Evolutionary conservation across 345 rosid genomes (phyloP).

Genomic region (Ceriops decandra): DNA sequence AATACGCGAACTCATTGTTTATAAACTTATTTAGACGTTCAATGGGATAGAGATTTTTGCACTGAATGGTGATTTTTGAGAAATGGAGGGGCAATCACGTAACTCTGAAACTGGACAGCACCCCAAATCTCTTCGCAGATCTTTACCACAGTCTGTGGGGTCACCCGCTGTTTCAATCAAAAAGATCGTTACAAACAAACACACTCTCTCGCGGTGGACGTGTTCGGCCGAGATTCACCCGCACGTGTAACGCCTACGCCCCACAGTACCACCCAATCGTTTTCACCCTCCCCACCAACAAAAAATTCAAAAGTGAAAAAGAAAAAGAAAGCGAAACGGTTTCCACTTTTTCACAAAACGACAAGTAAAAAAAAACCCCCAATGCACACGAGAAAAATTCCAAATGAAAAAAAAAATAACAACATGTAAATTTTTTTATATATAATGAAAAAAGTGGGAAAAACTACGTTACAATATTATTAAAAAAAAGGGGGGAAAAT

Average conservation of each 20-base stretch:
- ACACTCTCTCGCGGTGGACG: slow-evolving; percentile 14
- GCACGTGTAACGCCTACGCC: slow-evolving; percentile 28
- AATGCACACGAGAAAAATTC: slow-evolving; percentile 29
- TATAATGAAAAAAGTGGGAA: background rate
- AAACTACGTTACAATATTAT: background rate
- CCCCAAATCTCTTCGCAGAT: slow-evolving; percentile 4
- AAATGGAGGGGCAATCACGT: background rate
- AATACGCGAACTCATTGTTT: background rate
- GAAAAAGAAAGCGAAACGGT: slow-evolving; percentile 24
- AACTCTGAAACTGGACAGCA: background rate
- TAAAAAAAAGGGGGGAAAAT: too few relatives aligned
- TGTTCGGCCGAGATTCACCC: slow-evolving; percentile 4
- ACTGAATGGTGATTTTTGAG: background rate
- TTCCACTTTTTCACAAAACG: slow-evolving; percentile 23
- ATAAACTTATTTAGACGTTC: background rate
- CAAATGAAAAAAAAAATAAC: background rate
- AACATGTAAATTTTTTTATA: background rate
- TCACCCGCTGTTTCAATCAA: background rate
- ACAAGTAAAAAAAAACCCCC: too few relatives aligned
- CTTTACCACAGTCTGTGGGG: background rate
- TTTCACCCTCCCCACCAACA: background rate
- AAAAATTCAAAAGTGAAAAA: too few relatives aligned
- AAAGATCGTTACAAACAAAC: slow-evolving; percentile 13
- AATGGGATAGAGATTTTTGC: background rate
- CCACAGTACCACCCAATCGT: background rate